Percentiles rank a stretch among this genome's conserved stretches.
Conservation (phyloP, 768 basidiomycete genomes). For the Gymnopilus junonius region DNA sequence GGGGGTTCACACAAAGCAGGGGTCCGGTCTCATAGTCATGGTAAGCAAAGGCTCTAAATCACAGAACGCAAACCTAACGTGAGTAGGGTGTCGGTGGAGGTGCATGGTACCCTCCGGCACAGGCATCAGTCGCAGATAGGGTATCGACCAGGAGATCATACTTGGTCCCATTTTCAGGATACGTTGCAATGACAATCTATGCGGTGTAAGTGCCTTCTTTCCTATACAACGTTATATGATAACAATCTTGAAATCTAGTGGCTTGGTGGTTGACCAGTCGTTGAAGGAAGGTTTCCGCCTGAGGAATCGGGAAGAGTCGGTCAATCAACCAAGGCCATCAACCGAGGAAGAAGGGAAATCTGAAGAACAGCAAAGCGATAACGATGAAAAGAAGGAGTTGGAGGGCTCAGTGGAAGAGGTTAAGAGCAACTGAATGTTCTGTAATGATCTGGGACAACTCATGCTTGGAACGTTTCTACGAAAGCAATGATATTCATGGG, state of each 20-base stretch:
- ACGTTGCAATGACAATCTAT: constrained; percentile 59
- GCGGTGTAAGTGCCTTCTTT: constrained; percentile 49
- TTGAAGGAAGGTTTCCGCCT: constrained; percentile 53
- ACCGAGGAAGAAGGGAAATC: constrained; percentile 7
- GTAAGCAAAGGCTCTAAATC: constrained; percentile 27
- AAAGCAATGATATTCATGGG: constrained; percentile 23
- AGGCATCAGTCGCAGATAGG: constrained; percentile 57
- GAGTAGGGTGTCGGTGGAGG: constrained; percentile 59
- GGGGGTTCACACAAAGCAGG: constrained; percentile 61
- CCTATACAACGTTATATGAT: neutral
- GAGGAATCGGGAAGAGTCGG: constrained; percentile 49
- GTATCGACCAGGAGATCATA: constrained; percentile 57
- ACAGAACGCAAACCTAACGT: neutral
- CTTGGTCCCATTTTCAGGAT: constrained; percentile 63
- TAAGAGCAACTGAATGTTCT: neutral
- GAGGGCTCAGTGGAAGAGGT: constrained; percentile 6
- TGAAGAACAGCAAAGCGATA: neutral
- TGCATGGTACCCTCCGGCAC: constrained; percentile 71
- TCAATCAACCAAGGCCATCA: constrained; percentile 4
- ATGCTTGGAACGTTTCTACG: neutral
- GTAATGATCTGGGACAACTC: neutral
- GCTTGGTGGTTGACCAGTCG: constrained; percentile 57
- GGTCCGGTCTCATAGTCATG: constrained; percentile 70
- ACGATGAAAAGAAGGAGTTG: constrained; percentile 9
- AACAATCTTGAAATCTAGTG: constrained; percentile 35